phyloP scores from a whole-genome alignment of 352 stramenopile genomes.

The Phytopythium montanum region DNA sequence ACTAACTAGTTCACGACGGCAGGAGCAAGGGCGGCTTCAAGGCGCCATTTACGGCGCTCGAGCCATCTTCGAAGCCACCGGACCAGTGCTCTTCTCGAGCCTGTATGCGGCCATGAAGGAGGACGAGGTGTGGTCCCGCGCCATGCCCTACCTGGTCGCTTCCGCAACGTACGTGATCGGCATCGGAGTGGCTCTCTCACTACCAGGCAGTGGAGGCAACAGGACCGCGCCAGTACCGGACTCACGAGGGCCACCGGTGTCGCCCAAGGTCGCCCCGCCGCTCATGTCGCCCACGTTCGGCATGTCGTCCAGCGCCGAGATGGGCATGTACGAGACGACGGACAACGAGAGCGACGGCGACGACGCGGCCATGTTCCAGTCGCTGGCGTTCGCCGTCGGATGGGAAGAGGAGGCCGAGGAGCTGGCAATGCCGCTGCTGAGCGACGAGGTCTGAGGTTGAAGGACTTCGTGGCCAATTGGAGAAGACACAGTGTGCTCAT shows the following conservation, averaged over 20 bases:
- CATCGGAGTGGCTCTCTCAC: constrained; percentile 41
- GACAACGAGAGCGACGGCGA: constrained; percentile 1
- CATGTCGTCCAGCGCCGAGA: constrained; percentile 4
- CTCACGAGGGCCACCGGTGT: too few species aligned
- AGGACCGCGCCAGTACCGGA: not conserved
- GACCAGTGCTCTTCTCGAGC: constrained; percentile 48
- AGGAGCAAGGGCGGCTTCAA: constrained; percentile 75
- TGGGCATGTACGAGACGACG: constrained; percentile 2
- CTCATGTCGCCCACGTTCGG: constrained; percentile 2
- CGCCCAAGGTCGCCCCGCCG: not conserved
- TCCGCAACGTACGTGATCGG: constrained; percentile 43
- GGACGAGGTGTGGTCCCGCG: constrained; percentile 35
- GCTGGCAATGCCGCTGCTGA: constrained; percentile 1
- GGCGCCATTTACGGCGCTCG: constrained; percentile 66
- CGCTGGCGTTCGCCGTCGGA: not conserved
- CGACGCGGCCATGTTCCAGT: not conserved
- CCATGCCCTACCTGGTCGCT: constrained; percentile 58
- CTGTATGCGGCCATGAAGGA: constrained; percentile 56
- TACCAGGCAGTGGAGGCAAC: constrained; percentile 18
- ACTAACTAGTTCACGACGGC: not conserved
- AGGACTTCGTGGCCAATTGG: not conserved
- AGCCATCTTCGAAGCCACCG: constrained; percentile 57
- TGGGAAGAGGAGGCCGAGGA: constrained; percentile 1
- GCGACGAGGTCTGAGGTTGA: not conserved
- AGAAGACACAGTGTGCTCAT: not conserved